phyloP scores from a whole-genome alignment of 805 yeast species.

The Candida berthetii region DNA sequence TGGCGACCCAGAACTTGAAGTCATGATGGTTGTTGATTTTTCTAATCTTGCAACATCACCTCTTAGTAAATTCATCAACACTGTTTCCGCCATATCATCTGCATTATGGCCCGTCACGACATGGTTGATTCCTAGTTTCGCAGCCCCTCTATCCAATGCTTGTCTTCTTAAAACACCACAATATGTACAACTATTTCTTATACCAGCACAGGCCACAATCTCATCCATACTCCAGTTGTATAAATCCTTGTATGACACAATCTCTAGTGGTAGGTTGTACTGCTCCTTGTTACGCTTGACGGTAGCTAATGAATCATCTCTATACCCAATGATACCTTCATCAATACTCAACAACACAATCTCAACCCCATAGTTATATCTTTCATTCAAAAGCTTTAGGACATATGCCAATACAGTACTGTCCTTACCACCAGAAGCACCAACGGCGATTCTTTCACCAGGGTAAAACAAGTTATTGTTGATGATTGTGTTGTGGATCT shows the following conservation, averaged over 20 bases:
- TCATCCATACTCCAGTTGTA: conserved; percentile 99
- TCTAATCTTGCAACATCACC: conserved; percentile 96
- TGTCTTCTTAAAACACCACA: conserved; percentile 97
- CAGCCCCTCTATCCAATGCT: conserved; percentile 94
- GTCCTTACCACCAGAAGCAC: conserved; percentile 99
- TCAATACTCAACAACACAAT: conserved; percentile 83
- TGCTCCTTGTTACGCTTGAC: conserved; percentile 90
- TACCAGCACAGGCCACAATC: conserved; percentile 91
- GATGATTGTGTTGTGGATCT: conserved; percentile 84
- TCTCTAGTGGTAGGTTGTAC: conserved; percentile 71
- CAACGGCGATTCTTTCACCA: conserved; percentile 92
- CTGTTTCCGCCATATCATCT: conserved; percentile 99
- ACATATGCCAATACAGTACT: conserved; percentile 92
- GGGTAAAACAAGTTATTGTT: conserved; percentile 59
- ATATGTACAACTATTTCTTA: conserved; percentile 91
- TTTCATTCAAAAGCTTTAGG: conserved; percentile 78
- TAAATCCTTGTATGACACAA: conserved; percentile 79
- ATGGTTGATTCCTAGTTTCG: conserved; percentile 75
- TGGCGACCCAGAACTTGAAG: conserved; percentile 80
- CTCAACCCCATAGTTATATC: conserved; percentile 83
- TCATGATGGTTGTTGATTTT: conserved; percentile 79
- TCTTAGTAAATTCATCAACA: conserved; percentile 85
- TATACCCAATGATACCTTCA: conserved; percentile 94
- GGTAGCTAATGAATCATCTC: conserved; percentile 96
- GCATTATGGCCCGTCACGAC: conserved; percentile 99